These are phyloP conservation scores for Verticillium albo-atrum DNA, from an alignment of 2,329 filamentous ascomycete species.

Conservation along the genomic window DNA sequence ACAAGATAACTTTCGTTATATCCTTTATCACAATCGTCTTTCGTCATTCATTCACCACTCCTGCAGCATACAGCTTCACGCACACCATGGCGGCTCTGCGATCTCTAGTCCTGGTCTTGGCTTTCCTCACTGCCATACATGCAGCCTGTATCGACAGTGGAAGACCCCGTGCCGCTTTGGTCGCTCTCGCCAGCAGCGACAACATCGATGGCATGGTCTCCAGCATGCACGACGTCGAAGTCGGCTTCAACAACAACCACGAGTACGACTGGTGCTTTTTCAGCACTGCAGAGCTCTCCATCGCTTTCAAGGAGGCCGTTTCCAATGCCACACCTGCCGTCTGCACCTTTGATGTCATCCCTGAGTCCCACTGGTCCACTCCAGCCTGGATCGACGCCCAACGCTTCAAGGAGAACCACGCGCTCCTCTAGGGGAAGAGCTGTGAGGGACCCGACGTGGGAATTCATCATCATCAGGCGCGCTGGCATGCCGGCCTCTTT, in stretches of 20 bases:
- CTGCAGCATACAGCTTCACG: not conserved
- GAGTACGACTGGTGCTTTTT: slow-evolving; percentile 89
- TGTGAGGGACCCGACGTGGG: slow-evolving; percentile 52
- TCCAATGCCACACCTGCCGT: slow-evolving; percentile 65
- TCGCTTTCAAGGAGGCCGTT: slow-evolving; percentile 69
- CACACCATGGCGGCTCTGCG: not conserved
- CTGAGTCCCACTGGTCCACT: slow-evolving; percentile 71
- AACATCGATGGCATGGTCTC: slow-evolving; percentile 64
- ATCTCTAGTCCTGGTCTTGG: not conserved
- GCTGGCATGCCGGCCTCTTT: slow-evolving; percentile 81
- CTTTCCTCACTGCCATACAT: no score
- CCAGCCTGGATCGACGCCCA: slow-evolving; percentile 68
- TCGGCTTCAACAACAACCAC: slow-evolving; percentile 70
- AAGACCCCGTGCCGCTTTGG: slow-evolving; percentile 37
- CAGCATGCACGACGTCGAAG: slow-evolving; percentile 59
- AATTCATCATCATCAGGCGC: slow-evolving; percentile 72
- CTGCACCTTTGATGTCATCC: slow-evolving; percentile 68
- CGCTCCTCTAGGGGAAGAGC: slow-evolving; percentile 61
- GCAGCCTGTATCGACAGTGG: not conserved
- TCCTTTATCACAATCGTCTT: not conserved
- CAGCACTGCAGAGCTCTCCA: slow-evolving; percentile 73
- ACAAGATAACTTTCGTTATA: not conserved
- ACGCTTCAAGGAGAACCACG: slow-evolving; percentile 59
- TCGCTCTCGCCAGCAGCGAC: slow-evolving; percentile 68
- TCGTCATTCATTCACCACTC: not conserved